These are phyloP conservation scores for Ogataea chonburiensis DNA, from an alignment of 805 yeast genomes.

Conservation along the genomic window DNA sequence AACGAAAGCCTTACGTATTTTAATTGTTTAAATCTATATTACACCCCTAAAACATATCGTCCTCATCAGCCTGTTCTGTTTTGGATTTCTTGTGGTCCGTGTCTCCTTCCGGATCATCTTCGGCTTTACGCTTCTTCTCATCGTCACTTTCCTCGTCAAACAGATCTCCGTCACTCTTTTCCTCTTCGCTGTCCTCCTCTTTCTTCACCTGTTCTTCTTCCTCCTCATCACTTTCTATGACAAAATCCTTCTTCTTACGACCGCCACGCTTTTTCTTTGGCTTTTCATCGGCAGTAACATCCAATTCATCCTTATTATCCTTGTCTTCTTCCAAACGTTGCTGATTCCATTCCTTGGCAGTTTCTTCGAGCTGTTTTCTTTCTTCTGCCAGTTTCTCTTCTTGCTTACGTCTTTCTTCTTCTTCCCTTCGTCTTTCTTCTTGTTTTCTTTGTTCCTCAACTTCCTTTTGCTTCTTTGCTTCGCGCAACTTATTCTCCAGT, in stretches of 20 bases:
- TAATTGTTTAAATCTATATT: constrained; percentile 9
- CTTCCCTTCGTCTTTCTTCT: constrained; percentile 44
- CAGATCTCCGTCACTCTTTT: constrained; percentile 9
- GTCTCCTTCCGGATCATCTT: constrained; percentile 8
- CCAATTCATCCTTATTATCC: constrained; percentile 36
- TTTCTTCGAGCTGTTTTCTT: constrained; percentile 51
- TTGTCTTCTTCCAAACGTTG: constrained; percentile 35
- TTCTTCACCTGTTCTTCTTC: constrained; percentile 16
- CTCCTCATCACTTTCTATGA: constrained; percentile 34
- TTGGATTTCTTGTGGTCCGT: constrained; percentile 19
- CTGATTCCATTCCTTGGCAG: constrained; percentile 55
- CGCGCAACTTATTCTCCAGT: constrained; percentile 60
- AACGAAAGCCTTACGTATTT: constrained; percentile 1
- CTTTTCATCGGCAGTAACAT: constrained; percentile 35
- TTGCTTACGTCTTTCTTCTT: constrained; percentile 46
- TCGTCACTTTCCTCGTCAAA: constrained; percentile 30
- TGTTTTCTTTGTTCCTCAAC: constrained; percentile 46
- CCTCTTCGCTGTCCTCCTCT: constrained; percentile 17
- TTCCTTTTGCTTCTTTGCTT: constrained; percentile 66
- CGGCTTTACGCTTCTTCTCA: constrained; percentile 16
- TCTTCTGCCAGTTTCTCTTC: constrained; percentile 44
- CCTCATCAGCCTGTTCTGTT: constrained; percentile 26
- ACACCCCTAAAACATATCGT: constrained; percentile 19
- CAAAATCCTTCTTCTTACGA: constrained; percentile 25
- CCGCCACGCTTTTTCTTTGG: constrained; percentile 31